Evolutionary conservation across 75 land plant species (phyloP).

Genomic region (Chamaecyparis obtusa): DNA sequence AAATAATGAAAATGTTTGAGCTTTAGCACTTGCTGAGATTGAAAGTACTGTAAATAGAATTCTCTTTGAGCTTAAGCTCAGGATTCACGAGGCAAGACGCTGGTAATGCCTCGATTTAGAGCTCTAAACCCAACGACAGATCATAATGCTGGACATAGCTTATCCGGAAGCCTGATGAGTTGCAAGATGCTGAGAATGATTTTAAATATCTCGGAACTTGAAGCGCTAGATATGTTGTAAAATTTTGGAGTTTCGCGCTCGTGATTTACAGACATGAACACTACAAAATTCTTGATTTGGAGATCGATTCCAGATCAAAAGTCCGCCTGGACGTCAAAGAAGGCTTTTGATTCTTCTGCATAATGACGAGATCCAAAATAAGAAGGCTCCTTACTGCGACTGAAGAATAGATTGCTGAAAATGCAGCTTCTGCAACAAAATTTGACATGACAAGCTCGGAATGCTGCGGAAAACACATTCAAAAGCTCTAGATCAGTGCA

Average conservation of each 20-base stretch:
- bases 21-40: neutral
- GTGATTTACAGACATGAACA: neutral
- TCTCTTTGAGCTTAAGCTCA: neutral
- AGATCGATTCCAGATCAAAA: neutral
- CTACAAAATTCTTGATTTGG: neutral
- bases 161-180: neutral
- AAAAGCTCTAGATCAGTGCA: neutral
- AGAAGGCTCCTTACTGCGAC: neutral
- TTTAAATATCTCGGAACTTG: neutral
- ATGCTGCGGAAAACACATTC: too few species aligned
- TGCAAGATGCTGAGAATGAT: neutral
- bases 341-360: neutral
- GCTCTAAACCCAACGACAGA: neutral
- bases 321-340: neutral
- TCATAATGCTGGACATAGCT: neutral
- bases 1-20: neutral
- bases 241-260: neutral
- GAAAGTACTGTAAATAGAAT: too few species aligned
- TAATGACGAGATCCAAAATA: neutral
- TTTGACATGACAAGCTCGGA: neutral
- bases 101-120: neutral
- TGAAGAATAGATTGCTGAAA: neutral
- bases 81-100: neutral
- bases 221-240: neutral
- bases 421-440: neutral